Evolutionary conservation across 352 stramenopile genomes (phyloP).

Genomic region (Globisporangium nodosum): DNA sequence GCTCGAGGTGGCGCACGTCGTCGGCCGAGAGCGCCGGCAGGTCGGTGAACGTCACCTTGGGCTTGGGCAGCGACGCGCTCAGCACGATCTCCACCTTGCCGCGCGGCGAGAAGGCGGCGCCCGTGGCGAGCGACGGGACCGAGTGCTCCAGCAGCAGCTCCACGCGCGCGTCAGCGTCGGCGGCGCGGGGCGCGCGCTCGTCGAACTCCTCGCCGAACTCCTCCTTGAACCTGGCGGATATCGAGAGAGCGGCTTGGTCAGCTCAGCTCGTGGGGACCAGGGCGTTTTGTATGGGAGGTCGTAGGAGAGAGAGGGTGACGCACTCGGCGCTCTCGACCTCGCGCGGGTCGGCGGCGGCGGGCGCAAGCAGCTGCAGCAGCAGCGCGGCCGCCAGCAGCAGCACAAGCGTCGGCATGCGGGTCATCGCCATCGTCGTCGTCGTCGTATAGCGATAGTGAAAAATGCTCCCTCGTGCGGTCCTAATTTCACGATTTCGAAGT

Average conservation of each 20-base stretch:
- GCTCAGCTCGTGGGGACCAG: no score
- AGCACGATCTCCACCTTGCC: slow-evolving; percentile 60
- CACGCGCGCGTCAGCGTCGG: slow-evolving; percentile 37
- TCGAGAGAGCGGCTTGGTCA: background rate
- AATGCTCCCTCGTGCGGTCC: background rate
- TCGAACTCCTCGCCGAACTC: slow-evolving; percentile 69
- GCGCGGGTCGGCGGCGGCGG: slow-evolving; percentile 25
- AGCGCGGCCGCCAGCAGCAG: slow-evolving; percentile 29
- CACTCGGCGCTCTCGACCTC: slow-evolving; percentile 64
- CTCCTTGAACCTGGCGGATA: slow-evolving; percentile 43
- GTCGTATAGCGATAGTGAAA: slow-evolving; percentile 1
- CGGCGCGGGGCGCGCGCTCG: slow-evolving; percentile 24
- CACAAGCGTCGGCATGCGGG: slow-evolving; percentile 26
- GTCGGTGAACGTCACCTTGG: slow-evolving; percentile 52
- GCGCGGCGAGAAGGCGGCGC: slow-evolving; percentile 32
- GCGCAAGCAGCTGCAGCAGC: slow-evolving; percentile 19
- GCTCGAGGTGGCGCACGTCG: slow-evolving; percentile 43
- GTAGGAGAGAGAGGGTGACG: slow-evolving; percentile 12
- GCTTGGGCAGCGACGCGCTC: slow-evolving; percentile 42
- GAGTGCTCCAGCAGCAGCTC: slow-evolving; percentile 67
- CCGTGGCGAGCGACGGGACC: slow-evolving; percentile 20
- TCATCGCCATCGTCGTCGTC: slow-evolving; percentile 14
- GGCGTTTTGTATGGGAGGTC: slow-evolving; percentile 7
- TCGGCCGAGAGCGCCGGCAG: slow-evolving; percentile 34
- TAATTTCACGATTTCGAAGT: no score